Evolutionary conservation across 2,329 filamentous ascomycete genomes (phyloP).

Genomic region (Stachybotrys elegans): DNA sequence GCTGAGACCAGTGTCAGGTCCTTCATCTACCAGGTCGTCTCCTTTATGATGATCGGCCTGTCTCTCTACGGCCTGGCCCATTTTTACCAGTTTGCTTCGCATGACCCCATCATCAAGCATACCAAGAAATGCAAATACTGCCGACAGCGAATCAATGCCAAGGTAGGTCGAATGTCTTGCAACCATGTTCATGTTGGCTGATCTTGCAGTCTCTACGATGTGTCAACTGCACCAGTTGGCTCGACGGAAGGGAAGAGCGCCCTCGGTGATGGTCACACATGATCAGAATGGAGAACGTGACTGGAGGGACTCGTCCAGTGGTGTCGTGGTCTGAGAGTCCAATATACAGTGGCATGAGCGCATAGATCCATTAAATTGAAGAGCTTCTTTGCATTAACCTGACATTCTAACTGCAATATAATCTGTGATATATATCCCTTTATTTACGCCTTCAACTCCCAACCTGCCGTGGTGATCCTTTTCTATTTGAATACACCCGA

Average conservation of each 20-base stretch:
- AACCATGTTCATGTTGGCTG: slow-evolving; percentile 7
- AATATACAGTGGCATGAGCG: too few species aligned
- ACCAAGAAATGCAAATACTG: slow-evolving; percentile 66
- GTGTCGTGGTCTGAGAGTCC: too few species aligned
- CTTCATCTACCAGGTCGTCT: slow-evolving; percentile 60
- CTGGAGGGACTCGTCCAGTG: too few species aligned
- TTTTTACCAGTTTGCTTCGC: slow-evolving; percentile 54
- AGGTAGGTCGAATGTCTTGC: slow-evolving; percentile 38
- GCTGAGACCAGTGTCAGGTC: slow-evolving; percentile 27
- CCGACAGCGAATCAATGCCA: slow-evolving; percentile 56
- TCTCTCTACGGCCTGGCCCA: slow-evolving; percentile 60
- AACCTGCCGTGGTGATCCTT: too few species aligned
- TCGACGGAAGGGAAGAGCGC: slow-evolving; percentile 43
- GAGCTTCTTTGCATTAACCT: too few species aligned
- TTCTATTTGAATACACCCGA: too few species aligned
- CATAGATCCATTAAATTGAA: too few species aligned
- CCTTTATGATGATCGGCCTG: slow-evolving; percentile 61
- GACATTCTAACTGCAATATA: too few species aligned
- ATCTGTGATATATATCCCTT: too few species aligned
- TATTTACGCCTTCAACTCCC: too few species aligned
- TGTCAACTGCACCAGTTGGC: slow-evolving; percentile 47
- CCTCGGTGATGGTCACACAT: background rate
- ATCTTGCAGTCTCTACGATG: slow-evolving; percentile 34
- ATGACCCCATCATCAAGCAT: slow-evolving; percentile 67
- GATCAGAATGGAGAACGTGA: too few species aligned